These are phyloP conservation scores for Neoboletus subvelutipes DNA, from an alignment of 768 basidiomycete species.

Conservation along the genomic window DNA sequence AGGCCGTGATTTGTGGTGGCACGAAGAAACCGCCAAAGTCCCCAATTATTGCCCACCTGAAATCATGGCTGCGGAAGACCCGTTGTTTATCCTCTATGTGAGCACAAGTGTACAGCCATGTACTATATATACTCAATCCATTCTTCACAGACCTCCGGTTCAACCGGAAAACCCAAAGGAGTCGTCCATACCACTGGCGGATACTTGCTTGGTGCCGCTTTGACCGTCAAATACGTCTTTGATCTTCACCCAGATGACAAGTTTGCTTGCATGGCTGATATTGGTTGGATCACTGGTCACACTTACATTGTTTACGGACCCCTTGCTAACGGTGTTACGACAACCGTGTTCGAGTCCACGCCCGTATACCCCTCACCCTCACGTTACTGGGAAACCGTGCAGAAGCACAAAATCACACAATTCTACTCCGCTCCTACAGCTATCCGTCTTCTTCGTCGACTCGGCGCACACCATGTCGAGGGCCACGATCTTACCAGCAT, in stretches of 20 bases:
- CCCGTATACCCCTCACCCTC: constrained; percentile 96
- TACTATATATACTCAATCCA: constrained; percentile 4
- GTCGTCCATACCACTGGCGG: constrained; percentile 88
- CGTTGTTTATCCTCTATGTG: constrained; percentile 97
- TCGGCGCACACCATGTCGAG: constrained; percentile 85
- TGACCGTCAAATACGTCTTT: constrained; percentile 97
- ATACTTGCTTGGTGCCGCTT: constrained; percentile 87
- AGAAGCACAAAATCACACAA: constrained; percentile 90
- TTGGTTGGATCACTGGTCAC: constrained; percentile 99
- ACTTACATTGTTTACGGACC: constrained; percentile 97
- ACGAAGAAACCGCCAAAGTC: constrained; percentile 85
- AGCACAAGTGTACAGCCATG: constrained; percentile 33
- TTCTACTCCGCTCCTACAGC: constrained; percentile 95
- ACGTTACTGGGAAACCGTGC: constrained; percentile 95
- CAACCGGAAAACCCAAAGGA: constrained; percentile 96
- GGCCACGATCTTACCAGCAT: constrained; percentile 77
- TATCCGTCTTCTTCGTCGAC: constrained; percentile 85
- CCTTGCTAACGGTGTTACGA: constrained; percentile 79
- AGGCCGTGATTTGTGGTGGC: constrained; percentile 95
- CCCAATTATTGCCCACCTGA: constrained; percentile 87
- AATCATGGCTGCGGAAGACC: constrained; percentile 90
- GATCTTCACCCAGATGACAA: constrained; percentile 96
- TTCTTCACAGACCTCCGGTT: constrained; percentile 76
- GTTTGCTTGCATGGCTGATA: constrained; percentile 98
- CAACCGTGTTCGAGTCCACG: constrained; percentile 92